Percentiles rank a stretch among this genome's conserved stretches.
Conservation (phyloP, 2,329 filamentous ascomycete species). For the Pseudogymnoascus sp. region DNA sequence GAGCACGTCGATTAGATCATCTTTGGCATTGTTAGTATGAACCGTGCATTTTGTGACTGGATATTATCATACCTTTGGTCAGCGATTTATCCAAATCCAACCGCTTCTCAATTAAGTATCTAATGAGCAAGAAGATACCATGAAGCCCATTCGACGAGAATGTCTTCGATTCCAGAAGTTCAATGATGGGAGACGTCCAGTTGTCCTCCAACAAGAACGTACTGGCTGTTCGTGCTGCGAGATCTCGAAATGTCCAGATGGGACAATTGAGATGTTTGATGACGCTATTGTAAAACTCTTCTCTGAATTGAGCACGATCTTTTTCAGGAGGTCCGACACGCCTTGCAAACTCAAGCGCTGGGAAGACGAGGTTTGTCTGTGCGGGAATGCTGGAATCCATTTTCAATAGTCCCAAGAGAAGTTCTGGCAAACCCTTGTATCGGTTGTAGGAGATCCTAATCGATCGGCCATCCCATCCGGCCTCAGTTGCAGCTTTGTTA, state of each 20-base stretch:
- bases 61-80: conserved; percentile 32
- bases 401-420: conserved; percentile 56
- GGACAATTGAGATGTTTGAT: conserved; percentile 57
- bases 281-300: conserved; percentile 52
- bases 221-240: conserved; percentile 66
- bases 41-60: not conserved
- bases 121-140: conserved; percentile 49
- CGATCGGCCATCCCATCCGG: conserved; percentile 56
- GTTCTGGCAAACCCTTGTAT: conserved; percentile 56
- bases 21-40: conserved; percentile 24
- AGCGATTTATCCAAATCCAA: conserved; percentile 39
- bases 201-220: conserved; percentile 49
- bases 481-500: conserved; percentile 55
- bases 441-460: conserved; percentile 63
- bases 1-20: conserved; percentile 15
- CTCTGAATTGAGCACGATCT: conserved; percentile 34
- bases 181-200: conserved; percentile 40
- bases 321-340: conserved; percentile 58
- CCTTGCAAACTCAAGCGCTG: conserved; percentile 73
- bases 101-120: conserved; percentile 50
- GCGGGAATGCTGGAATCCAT: conserved; percentile 21
- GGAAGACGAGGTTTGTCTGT: conserved; percentile 50
- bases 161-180: conserved; percentile 20
- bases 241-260: conserved; percentile 76
- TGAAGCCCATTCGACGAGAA: conserved; percentile 48